Base-by-base conservation (phyloP, 805 yeast genomes). In the Sporopachydermia quercuum region DNA sequence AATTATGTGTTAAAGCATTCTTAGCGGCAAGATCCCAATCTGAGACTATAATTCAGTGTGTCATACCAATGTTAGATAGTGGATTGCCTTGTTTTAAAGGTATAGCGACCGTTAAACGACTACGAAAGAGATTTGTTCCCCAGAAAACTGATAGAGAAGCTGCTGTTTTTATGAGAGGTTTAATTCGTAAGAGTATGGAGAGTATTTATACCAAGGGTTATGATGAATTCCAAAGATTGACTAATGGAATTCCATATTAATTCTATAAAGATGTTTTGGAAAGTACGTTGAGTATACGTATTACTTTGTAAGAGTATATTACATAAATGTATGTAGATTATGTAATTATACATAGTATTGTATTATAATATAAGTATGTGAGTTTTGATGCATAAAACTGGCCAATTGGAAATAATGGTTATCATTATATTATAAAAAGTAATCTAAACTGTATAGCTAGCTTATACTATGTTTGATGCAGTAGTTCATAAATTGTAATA, bases 41-140 rank as follows among this genome's bases (percentile, higher is more conserved):
- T 72, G 89, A 85, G 47, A 70, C 80, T 19, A 84, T 91, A 44
- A 72, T 87, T 43, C 76, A 82, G 43, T 76, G 89, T 59, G 94
- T 91, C 17, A 66, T 66, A 19, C 96, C 96, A 3, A 91, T 91
- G 99, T 63, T 89, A 48, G 94, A 80, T 37, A 79, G 94, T 55
- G 97, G 97, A 1, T 70, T 89, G 53, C 98, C 97, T 3, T 89
- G 98, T 57, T 89, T 89, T 72, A 89, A 86, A 57, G 87, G 83
- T 2, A 62, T 61, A 35, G 68, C 76, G 41, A 86, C 97, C 0
- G 82, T 91, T 41, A 78, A 74, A 57, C 80, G 80, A 52, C 64
- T 91, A 54, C 66, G 80, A 38, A 64, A 62, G 23, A 67, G 99
- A 49, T 89, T 91, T 63, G 95, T 72, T 27, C 83, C 94, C 16